Percentiles rank a stretch among this genome's conserved stretches.
These are phyloP conservation scores for Ogataea populi-albae DNA, from an alignment of 805 yeast species.

Conservation along the genomic window DNA sequence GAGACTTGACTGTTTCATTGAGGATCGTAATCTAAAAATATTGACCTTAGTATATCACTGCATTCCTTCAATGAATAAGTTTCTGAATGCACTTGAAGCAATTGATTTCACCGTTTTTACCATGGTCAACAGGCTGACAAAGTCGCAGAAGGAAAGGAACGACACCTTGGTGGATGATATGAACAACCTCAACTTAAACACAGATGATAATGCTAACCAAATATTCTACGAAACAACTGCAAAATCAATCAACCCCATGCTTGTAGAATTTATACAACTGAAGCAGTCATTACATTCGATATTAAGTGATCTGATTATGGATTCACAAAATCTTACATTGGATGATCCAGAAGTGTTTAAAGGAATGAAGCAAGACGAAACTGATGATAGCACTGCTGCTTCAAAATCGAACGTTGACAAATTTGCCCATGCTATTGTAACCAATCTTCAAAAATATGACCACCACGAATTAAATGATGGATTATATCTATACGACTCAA, in stretches of 20 bases:
- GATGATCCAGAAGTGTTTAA: constrained; percentile 74
- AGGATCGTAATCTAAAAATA: constrained; percentile 49
- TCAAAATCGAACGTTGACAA: constrained; percentile 41
- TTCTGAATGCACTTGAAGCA: constrained; percentile 54
- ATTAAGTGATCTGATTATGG: constrained; percentile 56
- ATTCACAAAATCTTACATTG: constrained; percentile 65
- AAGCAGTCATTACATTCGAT: constrained; percentile 71
- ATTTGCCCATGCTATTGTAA: constrained; percentile 46
- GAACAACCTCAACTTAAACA: constrained; percentile 14
- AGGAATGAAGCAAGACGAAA: constrained; percentile 57
- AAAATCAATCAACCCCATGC: constrained; percentile 39
- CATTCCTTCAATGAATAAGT: constrained; percentile 45
- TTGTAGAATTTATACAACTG: constrained; percentile 68
- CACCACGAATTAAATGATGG: constrained; percentile 34
- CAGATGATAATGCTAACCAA: constrained; percentile 18
- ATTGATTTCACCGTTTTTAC: constrained; percentile 57
- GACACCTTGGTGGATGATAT: constrained; percentile 28
- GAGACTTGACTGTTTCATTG: constrained; percentile 23
- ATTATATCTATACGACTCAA: constrained; percentile 27
- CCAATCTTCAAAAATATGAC: constrained; percentile 41
- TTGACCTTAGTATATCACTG: constrained; percentile 52
- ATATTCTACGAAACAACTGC: constrained; percentile 34
- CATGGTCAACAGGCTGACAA: constrained; percentile 30
- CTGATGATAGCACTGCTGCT: constrained; percentile 33
- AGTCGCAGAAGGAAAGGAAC: constrained; percentile 13